Evolutionary conservation across 345 rosid genomes (phyloP).

Genomic region (Hevea brasiliensis): DNA sequence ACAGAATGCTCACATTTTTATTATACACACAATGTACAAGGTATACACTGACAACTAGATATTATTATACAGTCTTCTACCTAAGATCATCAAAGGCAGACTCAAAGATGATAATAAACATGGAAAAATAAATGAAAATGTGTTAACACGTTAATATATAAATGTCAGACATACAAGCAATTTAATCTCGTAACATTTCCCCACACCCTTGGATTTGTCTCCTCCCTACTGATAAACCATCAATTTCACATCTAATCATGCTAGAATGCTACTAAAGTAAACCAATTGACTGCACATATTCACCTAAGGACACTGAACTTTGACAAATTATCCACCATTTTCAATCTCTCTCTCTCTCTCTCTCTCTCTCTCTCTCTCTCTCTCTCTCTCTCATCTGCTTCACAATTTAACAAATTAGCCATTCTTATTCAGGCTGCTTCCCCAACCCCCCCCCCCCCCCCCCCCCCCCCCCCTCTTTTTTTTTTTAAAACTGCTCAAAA

Average conservation of each 20-base stretch:
- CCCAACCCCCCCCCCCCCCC: too few relatives aligned
- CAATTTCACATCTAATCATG: background rate
- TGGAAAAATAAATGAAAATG: background rate
- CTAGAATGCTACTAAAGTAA: background rate
- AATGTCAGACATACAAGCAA: background rate
- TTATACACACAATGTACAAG: slow-evolving; percentile 5
- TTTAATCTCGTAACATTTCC: background rate
- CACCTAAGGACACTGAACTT: background rate
- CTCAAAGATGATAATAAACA: background rate
- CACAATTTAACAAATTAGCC: background rate
- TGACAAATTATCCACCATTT: background rate
- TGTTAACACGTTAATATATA: background rate
- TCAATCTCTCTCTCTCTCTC: background rate
- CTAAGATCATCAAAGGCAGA: background rate
- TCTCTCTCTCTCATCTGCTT: background rate
- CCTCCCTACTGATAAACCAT: background rate
- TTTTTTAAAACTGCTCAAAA: background rate
- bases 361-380: background rate
- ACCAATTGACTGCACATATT: background rate
- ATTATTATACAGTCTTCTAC: background rate
- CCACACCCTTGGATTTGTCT: background rate
- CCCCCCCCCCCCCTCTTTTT: too few relatives aligned
- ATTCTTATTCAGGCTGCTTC: background rate
- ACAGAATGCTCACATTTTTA: slow-evolving; percentile 29
- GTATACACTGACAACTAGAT: background rate